Percentiles rank a stretch among this genome's conserved stretches.
phyloP scores from a whole-genome alignment of 257 asterid genomes.

The Primulina eburnea region DNA sequence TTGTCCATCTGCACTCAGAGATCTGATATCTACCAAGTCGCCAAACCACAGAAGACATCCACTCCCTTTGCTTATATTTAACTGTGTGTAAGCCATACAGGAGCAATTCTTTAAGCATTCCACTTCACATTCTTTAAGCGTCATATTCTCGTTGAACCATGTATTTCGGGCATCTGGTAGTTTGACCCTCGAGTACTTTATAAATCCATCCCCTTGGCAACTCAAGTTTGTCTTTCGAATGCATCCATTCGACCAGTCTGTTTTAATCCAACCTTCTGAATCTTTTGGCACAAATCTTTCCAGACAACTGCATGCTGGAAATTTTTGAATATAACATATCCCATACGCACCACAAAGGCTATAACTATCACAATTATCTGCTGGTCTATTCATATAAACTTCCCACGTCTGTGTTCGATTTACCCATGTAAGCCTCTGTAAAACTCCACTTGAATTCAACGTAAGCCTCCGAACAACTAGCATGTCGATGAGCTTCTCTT shows the following conservation, averaged over 20 bases:
- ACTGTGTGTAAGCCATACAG: conserved; percentile 20
- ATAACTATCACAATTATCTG: conserved; percentile 29
- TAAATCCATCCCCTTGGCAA: conserved; percentile 22
- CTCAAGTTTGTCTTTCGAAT: conserved; percentile 16
- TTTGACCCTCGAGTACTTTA: conserved; percentile 17
- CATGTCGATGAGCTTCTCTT: background rate
- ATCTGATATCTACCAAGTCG: background rate
- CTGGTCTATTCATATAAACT: conserved; percentile 2
- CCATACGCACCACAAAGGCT: conserved; percentile 26
- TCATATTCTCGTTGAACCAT: conserved; percentile 19
- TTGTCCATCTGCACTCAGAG: background rate
- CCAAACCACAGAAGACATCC: conserved; percentile 26
- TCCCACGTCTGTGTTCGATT: conserved; percentile 18
- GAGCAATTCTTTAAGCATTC: conserved; percentile 19
- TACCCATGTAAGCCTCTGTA: conserved; percentile 20
- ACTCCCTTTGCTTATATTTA: conserved; percentile 13
- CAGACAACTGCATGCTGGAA: conserved; percentile 24
- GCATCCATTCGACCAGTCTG: conserved; percentile 27
- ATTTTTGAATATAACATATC: conserved; percentile 12
- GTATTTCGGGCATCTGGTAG: conserved; percentile 23
- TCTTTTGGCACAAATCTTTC: conserved; percentile 21
- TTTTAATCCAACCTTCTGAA: conserved; percentile 7
- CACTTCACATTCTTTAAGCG: conserved; percentile 12
- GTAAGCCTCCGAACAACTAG: conserved; percentile 21
- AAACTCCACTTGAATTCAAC: conserved; percentile 19